Base-by-base conservation (phyloP, 176 grass and related monocot genomes). In the Melocanna baccifera region DNA sequence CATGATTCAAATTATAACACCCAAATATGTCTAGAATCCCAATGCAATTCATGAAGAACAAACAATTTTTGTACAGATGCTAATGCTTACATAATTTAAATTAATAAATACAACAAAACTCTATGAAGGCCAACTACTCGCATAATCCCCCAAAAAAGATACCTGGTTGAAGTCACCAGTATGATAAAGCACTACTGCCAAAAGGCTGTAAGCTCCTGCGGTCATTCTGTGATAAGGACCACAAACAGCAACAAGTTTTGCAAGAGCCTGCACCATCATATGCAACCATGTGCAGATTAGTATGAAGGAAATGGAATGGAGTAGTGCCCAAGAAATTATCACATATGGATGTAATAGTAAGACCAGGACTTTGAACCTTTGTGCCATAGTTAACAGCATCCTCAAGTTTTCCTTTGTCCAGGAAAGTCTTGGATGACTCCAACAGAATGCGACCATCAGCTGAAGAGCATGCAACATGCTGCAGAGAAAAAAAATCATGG, bases 121-220 rank as follows among this genome's bases (percentile, higher is more conserved):
- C n/a, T 74, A 18, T 53, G 73, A 78, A 26, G 48, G 42, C 82
- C 13, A 81, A 76, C n/a, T 62, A 71, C 12, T 7, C 9, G 57
- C 28, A 9, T 82, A 77, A n/a, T 86, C 34, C 78, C 82, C 62
- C 32, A 59, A 84, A 59, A 26, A 69, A 86, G 53, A 73, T 88
- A 98, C 96, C 93, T 98, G 96, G 83, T 96, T 98, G 85, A 98
- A 98, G 65, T 98, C 96, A 20, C 96, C 96, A 76, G 96, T 98
- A 90, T 98, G 96, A 73, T 98, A 98, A 72, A 98, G 93, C 67
- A 96, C 96, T 87, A 98, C 96, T 83, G 93, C 96, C 88, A 98
- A 90, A 85, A 98, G 93, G 84, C 96, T 95, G 82, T 98, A 98
- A 77, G 96, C 96, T 86, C 93, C 96, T 78, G 93, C 96, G 5